Conservation (phyloP, 2,329 filamentous ascomycete species). For the Macroventuria anomochaeta region DNA sequence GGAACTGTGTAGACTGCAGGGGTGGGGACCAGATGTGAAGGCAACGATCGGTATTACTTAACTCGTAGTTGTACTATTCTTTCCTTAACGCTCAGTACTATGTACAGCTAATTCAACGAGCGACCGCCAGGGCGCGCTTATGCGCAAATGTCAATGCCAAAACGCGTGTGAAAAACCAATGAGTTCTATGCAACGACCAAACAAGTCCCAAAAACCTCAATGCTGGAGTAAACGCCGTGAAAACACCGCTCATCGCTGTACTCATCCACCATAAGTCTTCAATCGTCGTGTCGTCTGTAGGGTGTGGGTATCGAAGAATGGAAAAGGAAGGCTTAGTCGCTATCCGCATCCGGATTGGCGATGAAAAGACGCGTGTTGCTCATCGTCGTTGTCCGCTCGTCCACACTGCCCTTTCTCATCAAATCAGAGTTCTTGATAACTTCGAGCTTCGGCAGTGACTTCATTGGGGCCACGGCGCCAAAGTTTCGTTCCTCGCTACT, state of each 20-base stretch:
- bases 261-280: constrained; percentile 20
- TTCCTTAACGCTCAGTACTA: constrained; percentile 14
- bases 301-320: constrained; percentile 44
- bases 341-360: constrained; percentile 76
- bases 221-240: constrained; percentile 5
- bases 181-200: constrained; percentile 11
- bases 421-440: constrained; percentile 69
- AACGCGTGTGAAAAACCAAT: background rate
- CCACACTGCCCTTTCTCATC: constrained; percentile 78
- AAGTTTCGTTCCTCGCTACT: constrained; percentile 58
- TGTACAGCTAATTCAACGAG: constrained; percentile 18
- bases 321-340: constrained; percentile 46
- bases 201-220: background rate
- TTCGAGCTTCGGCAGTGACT: constrained; percentile 51
- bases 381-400: constrained; percentile 80
- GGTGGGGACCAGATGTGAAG: background rate
- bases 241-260: constrained; percentile 10
- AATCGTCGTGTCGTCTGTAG: constrained; percentile 18
- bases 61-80: constrained; percentile 3
- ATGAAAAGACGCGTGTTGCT: constrained; percentile 74
- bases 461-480: constrained; percentile 61
- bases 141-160: constrained; percentile 7
- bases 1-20: background rate
- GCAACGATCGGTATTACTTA: constrained; percentile 11
- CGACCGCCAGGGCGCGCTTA: constrained; percentile 23